Evolutionary conservation across 495 filamentous ascomycete species (phyloP).

Genomic region (Xylaria castorea): DNA sequence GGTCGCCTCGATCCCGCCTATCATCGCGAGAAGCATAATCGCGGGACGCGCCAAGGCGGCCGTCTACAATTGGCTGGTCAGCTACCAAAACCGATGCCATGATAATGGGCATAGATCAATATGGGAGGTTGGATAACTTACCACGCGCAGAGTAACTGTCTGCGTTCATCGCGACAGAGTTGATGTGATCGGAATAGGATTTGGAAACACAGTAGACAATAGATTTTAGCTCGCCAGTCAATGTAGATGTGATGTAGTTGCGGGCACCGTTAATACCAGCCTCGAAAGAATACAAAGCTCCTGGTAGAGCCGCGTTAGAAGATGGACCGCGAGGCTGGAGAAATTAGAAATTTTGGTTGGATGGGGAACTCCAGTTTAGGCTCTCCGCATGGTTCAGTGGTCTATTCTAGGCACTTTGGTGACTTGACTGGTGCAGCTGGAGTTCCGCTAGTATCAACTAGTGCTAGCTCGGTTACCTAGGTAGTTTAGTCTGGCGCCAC

Average conservation of each 20-base stretch:
- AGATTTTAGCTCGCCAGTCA: not conserved
- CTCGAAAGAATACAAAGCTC: constrained; percentile 30
- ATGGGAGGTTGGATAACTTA: constrained; percentile 44
- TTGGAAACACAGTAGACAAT: not conserved
- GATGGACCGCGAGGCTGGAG: constrained; percentile 44
- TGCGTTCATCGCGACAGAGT: constrained; percentile 77
- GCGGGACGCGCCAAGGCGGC: constrained; percentile 70
- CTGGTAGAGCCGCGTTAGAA: constrained; percentile 33
- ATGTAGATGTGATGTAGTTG: not conserved
- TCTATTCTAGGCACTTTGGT: not conserved
- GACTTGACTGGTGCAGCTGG: not conserved
- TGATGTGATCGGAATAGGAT: not conserved
- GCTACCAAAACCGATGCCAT: constrained; percentile 9
- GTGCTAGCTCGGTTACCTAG: not conserved
- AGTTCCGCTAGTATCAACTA: not conserved
- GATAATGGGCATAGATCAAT: not conserved
- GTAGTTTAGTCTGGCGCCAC: not conserved
- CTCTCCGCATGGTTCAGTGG: not conserved
- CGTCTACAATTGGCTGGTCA: constrained; percentile 59
- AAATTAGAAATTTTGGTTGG: constrained; percentile 44
- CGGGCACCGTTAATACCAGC: not conserved
- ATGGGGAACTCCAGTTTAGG: constrained; percentile 29
- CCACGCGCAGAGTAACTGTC: constrained; percentile 85
- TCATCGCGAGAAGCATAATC: constrained; percentile 69
- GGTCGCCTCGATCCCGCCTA: constrained; percentile 58